phyloP scores from a whole-genome alignment of 108 stramenopile genomes.

The Schizochytrium sp. region DNA sequence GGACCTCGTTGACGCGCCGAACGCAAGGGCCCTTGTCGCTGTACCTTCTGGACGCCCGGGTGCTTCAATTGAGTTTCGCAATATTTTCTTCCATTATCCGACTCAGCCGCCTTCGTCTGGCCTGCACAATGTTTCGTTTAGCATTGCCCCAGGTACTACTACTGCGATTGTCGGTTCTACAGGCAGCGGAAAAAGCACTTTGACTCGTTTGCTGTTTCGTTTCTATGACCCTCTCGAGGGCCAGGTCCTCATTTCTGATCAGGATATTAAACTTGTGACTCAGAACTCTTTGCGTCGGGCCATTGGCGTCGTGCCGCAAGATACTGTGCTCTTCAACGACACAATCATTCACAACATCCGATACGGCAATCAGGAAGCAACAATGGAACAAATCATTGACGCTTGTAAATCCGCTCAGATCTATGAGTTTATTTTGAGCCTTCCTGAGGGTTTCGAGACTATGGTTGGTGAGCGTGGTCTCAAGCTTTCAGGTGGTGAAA shows the following conservation, averaged over 20 bases:
- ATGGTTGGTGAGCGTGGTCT: conserved; percentile 95
- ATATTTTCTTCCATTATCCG: conserved; percentile 93
- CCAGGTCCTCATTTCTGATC: conserved; percentile 83
- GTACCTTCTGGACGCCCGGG: conserved; percentile 69
- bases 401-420: conserved; percentile 75
- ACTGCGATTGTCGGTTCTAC: conserved; percentile 91
- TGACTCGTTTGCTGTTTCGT: conserved; percentile 86
- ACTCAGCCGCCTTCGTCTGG: conserved; percentile 72
- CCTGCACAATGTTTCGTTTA: conserved; percentile 80
- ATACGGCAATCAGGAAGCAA: conserved; percentile 84
- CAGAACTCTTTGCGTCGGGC: conserved; percentile 80
- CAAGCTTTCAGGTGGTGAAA: conserved; percentile 86
- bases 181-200: conserved; percentile 91
- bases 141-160: conserved; percentile 84
- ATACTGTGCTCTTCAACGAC: conserved; percentile 94
- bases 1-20: conserved; percentile 86
- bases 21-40: conserved; percentile 71
- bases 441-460: conserved; percentile 91
- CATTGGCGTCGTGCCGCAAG: conserved; percentile 94
- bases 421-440: conserved; percentile 76
- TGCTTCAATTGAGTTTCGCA: conserved; percentile 89
- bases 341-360: conserved; percentile 89
- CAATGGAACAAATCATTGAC: conserved; percentile 81
- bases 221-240: conserved; percentile 84
- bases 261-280: conserved; percentile 80